Evolutionary conservation across 2,329 filamentous ascomycete genomes (phyloP).

Genomic region (Aureobasidium mangrovei): DNA sequence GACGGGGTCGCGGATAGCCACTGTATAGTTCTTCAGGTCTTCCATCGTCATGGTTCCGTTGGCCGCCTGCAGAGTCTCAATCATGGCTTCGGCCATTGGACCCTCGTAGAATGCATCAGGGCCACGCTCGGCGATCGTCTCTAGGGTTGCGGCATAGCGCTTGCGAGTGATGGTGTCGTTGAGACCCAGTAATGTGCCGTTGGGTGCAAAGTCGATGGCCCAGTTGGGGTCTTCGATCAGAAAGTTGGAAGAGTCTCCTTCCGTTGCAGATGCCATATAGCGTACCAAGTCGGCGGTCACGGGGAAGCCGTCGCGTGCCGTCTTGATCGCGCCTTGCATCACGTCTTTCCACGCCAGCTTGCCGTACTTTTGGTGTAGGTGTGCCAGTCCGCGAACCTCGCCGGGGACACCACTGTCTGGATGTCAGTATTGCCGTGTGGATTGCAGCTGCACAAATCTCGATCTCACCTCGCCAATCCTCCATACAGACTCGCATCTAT

Average conservation of each 20-base stretch:
- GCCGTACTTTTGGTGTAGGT: constrained; percentile 66
- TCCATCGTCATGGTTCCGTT: constrained; percentile 81
- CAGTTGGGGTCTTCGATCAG: constrained; percentile 66
- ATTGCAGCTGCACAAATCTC: background rate
- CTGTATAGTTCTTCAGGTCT: constrained; percentile 65
- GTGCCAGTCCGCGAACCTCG: constrained; percentile 68
- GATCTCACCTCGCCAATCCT: constrained; percentile 48
- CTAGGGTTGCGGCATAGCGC: constrained; percentile 71
- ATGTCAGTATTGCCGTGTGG: background rate
- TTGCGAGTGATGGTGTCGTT: constrained; percentile 74
- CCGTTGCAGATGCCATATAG: constrained; percentile 55
- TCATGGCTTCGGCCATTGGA: constrained; percentile 62
- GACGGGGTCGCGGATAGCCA: constrained; percentile 55
- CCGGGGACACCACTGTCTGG: constrained; percentile 55
- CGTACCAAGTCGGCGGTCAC: constrained; percentile 65
- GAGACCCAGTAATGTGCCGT: constrained; percentile 61
- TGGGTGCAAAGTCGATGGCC: constrained; percentile 81
- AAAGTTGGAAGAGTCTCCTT: constrained; percentile 48
- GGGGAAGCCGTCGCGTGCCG: constrained; percentile 65
- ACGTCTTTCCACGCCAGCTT: constrained; percentile 49
- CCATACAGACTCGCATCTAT: constrained; percentile 57
- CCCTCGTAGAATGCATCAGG: constrained; percentile 61
- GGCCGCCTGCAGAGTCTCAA: constrained; percentile 55
- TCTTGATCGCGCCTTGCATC: constrained; percentile 61
- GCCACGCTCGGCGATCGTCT: constrained; percentile 65